phyloP scores from a whole-genome alignment of 305 asterid species.

The Caryopteris hybrid region DNA sequence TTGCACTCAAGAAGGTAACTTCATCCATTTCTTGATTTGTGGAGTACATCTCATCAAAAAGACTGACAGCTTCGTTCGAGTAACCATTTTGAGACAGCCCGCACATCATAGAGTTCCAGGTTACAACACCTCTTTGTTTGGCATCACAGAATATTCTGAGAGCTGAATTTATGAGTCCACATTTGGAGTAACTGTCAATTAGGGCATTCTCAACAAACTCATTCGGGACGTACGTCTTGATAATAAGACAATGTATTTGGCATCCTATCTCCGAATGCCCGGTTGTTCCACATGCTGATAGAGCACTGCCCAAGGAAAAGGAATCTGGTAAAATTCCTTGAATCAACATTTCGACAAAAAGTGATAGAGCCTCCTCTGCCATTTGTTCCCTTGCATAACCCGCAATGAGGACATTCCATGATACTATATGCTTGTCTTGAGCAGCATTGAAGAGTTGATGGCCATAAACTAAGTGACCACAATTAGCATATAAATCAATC shows the following conservation, averaged over 20 bases:
- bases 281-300: constrained; percentile 63
- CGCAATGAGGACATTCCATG: constrained; percentile 88
- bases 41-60: constrained; percentile 51
- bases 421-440: constrained; percentile 40
- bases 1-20: constrained; percentile 62
- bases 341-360: constrained; percentile 55
- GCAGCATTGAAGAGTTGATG: constrained; percentile 40
- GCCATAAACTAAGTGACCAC: constrained; percentile 47
- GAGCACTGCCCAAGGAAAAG: constrained; percentile 59
- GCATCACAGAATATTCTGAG: constrained; percentile 33
- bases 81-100: constrained; percentile 69
- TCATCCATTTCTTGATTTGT: constrained; percentile 50
- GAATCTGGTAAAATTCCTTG: constrained; percentile 64
- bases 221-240: constrained; percentile 42
- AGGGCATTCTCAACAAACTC: constrained; percentile 74
- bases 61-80: constrained; percentile 50
- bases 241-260: constrained; percentile 60
- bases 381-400: constrained; percentile 55
- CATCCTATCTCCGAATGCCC: constrained; percentile 46
- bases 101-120: constrained; percentile 84
- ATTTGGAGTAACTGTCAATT: constrained; percentile 72
- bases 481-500: constrained; percentile 73
- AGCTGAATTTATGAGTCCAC: constrained; percentile 52
- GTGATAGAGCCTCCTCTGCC: constrained; percentile 52
- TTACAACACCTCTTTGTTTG: constrained; percentile 36